These are phyloP conservation scores for Neoascochyta sp. DNA, from an alignment of 2,329 filamentous ascomycete genomes.

Conservation along the genomic window DNA sequence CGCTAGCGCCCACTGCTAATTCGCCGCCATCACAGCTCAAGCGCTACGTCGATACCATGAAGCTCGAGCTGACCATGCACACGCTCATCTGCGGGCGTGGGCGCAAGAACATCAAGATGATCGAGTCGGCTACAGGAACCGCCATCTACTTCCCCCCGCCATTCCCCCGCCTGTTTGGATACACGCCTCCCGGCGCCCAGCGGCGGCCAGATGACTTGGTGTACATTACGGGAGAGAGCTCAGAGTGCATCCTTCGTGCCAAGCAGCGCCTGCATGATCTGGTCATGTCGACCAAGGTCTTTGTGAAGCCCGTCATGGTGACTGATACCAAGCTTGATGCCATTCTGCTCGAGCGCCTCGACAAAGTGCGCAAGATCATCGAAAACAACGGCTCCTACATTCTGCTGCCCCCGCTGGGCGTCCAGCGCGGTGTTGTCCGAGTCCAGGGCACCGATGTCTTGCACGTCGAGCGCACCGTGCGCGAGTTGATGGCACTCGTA, in stretches of 20 bases:
- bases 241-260: conserved; percentile 78
- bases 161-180: conserved; percentile 87
- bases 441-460: conserved; percentile 91
- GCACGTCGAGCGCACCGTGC: conserved; percentile 89
- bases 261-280: conserved; percentile 90
- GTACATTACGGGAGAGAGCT: conserved; percentile 87
- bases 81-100: conserved; percentile 90
- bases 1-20: conserved; percentile 37
- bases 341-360: conserved; percentile 82
- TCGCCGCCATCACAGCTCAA: conserved; percentile 54
- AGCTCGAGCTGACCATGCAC: conserved; percentile 82
- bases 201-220: conserved; percentile 84
- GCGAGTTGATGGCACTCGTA: conserved; percentile 92
- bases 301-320: conserved; percentile 86
- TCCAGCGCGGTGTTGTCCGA: conserved; percentile 76
- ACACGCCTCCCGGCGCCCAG: conserved; percentile 75
- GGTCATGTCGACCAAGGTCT: conserved; percentile 69
- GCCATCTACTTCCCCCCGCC: conserved; percentile 97
- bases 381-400: conserved; percentile 95
- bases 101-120: conserved; percentile 95
- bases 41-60: conserved; percentile 71
- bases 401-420: conserved; percentile 82
- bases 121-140: conserved; percentile 91
- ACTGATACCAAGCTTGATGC: conserved; percentile 91
- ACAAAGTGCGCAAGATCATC: conserved; percentile 97